Conservation (phyloP, 202 grass and related monocot species). For the Bolboschoenoplectus hybrid region DNA sequence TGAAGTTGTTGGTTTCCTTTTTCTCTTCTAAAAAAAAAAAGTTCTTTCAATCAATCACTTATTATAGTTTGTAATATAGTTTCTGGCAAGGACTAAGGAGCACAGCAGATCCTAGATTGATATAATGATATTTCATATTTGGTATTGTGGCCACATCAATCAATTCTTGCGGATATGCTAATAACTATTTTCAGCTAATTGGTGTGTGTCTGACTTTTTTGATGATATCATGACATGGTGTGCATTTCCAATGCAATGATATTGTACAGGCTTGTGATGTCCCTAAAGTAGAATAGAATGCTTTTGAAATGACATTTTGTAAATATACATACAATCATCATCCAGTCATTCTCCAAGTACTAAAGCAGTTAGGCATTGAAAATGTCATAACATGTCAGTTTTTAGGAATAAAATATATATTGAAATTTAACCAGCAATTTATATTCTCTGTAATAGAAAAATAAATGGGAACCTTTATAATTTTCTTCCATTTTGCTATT, state of each 20-base stretch:
- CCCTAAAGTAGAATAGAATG: neutral
- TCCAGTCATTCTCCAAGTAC: neutral
- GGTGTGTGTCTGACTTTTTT: neutral
- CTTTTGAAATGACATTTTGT: slow-evolving; percentile 13
- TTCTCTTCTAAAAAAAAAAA: neutral
- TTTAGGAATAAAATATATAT: neutral
- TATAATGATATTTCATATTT: neutral
- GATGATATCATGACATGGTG: slow-evolving; percentile 7
- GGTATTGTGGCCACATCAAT: slow-evolving; percentile 33
- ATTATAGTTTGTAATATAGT: neutral
- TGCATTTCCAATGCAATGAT: slow-evolving; percentile 19
- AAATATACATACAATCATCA: neutral
- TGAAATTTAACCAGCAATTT: neutral
- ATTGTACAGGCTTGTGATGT: neutral
- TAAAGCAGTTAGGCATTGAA: neutral
- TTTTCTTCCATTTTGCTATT: neutral
- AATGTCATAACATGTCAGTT: neutral
- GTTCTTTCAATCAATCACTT: neutral
- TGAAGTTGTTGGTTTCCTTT: too few species aligned
- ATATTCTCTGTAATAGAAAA: neutral
- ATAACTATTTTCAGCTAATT: slow-evolving; percentile 19
- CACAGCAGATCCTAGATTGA: slow-evolving; percentile 4
- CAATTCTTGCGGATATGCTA: slow-evolving; percentile 27
- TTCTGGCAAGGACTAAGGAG: neutral
- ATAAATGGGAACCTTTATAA: neutral